These are phyloP conservation scores for Russula virescens DNA, from an alignment of 768 basidiomycete species.

Conservation along the genomic window DNA sequence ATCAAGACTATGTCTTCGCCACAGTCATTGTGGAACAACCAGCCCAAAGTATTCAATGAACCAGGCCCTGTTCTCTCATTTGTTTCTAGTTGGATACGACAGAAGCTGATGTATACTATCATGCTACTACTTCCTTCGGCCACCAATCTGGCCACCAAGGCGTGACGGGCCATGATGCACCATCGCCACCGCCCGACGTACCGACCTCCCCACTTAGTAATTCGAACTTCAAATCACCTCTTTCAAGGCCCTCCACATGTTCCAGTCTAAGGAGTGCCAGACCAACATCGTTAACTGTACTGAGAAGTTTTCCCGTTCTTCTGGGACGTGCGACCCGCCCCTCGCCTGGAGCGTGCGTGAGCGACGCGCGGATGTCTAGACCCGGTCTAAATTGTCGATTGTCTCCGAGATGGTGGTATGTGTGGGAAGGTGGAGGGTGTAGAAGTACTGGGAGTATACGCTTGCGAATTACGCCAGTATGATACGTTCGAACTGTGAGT, in stretches of 20 bases:
- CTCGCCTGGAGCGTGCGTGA: constrained; percentile 26
- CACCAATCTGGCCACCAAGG: constrained; percentile 49
- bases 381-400: constrained; percentile 15
- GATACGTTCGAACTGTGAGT: constrained; percentile 92
- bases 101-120: neutral
- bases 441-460: constrained; percentile 79
- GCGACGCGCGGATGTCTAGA: constrained; percentile 31
- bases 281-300: constrained; percentile 52
- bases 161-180: constrained; percentile 37
- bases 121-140: constrained; percentile 35
- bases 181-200: constrained; percentile 29
- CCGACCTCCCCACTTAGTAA: constrained; percentile 24
- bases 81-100: neutral
- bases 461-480: constrained; percentile 87
- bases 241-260: constrained; percentile 52
- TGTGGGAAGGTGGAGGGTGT: constrained; percentile 28
- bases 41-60: neutral
- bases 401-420: neutral
- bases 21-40: constrained; percentile 54
- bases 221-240: constrained; percentile 42
- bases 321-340: constrained; percentile 51
- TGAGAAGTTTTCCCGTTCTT: constrained; percentile 70
- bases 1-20: constrained; percentile 70
- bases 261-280: constrained; percentile 79
- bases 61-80: neutral